A percentile compares a stretch with the other conserved stretches of the same genome.
These are phyloP conservation scores for Russula sp. DNA, from an alignment of 768 basidiomycete species.

Conservation along the genomic window DNA sequence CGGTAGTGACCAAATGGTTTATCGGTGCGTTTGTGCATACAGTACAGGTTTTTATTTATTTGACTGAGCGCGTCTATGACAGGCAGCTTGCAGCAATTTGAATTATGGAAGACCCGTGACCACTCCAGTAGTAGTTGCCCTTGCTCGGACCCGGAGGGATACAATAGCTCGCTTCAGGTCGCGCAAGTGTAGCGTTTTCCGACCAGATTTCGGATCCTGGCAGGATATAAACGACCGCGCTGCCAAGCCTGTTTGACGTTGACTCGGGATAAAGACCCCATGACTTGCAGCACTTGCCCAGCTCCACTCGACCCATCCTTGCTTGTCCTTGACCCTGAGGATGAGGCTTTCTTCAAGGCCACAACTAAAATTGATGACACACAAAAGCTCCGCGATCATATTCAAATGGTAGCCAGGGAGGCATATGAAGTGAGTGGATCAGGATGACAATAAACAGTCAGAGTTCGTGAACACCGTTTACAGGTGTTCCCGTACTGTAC, in stretches of 20 bases:
- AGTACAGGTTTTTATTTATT: too few species aligned
- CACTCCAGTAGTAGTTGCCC: too few species aligned
- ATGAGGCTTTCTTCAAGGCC: constrained; percentile 16
- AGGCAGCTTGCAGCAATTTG: background rate
- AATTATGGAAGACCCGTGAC: background rate
- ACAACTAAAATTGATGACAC: constrained; percentile 10
- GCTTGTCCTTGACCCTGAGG: constrained; percentile 14
- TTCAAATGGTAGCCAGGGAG: constrained; percentile 14
- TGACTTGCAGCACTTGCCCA: background rate
- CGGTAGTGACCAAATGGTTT: too few species aligned
- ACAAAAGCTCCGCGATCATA: constrained; percentile 17
- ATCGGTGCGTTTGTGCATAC: too few species aligned
- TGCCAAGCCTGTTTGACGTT: background rate
- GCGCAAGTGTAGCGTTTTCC: background rate
- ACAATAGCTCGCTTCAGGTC: background rate
- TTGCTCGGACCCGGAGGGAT: too few species aligned
- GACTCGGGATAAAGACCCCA: background rate
- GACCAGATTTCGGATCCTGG: background rate
- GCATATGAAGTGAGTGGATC: constrained; percentile 13
- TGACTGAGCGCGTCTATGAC: background rate
- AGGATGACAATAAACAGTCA: background rate
- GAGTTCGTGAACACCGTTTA: background rate
- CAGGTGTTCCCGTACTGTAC: constrained; percentile 38
- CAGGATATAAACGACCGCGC: background rate
- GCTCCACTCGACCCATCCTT: constrained; percentile 15